A percentile compares a stretch with the other conserved stretches of the same genome.
Conservation (phyloP, 768 basidiomycete species). For the Astraeus odoratus region DNA sequence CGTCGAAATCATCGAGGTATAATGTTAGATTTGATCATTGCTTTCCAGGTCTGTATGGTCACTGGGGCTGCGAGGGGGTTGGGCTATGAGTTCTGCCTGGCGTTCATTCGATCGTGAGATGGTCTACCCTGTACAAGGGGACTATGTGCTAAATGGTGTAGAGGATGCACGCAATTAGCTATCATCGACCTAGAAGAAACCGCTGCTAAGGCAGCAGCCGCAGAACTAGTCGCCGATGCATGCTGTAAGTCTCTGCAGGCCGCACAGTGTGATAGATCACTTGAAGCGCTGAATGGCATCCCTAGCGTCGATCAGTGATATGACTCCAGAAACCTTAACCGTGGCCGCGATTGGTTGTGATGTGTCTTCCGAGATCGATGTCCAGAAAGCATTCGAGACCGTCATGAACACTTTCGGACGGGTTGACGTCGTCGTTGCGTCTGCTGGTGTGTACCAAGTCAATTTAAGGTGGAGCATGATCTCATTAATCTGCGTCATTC, state of each 20-base stretch:
- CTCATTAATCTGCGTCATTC: not conserved
- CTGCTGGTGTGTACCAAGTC: slow-evolving; percentile 58
- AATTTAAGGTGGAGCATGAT: not conserved
- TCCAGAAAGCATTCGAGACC: slow-evolving; percentile 62
- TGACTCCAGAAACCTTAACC: slow-evolving; percentile 49
- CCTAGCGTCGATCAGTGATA: slow-evolving; percentile 45
- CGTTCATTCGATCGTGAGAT: slow-evolving; percentile 74
- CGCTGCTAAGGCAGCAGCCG: slow-evolving; percentile 61
- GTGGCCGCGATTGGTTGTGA: slow-evolving; percentile 80
- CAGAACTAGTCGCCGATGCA: slow-evolving; percentile 53
- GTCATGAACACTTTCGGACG: slow-evolving; percentile 61
- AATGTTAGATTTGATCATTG: not conserved
- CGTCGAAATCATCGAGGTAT: slow-evolving; percentile 4
- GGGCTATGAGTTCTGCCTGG: slow-evolving; percentile 85
- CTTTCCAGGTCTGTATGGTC: slow-evolving; percentile 72
- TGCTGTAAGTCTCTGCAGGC: slow-evolving; percentile 34
- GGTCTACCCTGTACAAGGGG: not conserved
- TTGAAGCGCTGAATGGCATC: slow-evolving; percentile 22
- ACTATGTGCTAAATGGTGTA: slow-evolving; percentile 21
- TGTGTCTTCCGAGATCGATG: slow-evolving; percentile 75
- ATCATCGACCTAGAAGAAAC: slow-evolving; percentile 74
- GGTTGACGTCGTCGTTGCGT: slow-evolving; percentile 80
- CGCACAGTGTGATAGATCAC: slow-evolving; percentile 17
- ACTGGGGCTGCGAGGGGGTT: slow-evolving; percentile 92
- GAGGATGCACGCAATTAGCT: slow-evolving; percentile 75